Conservation (phyloP, 768 basidiomycete species). For the Tephrocybe rancida region DNA sequence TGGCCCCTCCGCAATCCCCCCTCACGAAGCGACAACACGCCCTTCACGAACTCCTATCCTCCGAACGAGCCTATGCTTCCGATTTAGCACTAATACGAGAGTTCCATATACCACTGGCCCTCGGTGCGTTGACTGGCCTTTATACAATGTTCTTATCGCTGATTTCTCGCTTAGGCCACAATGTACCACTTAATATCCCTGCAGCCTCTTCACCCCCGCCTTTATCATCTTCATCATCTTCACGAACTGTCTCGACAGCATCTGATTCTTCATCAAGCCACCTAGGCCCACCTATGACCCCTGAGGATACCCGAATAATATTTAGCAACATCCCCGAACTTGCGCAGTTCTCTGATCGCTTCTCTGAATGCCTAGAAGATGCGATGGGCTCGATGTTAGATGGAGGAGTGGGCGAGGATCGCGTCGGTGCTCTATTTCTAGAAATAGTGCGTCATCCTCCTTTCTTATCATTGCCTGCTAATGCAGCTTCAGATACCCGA, state of each 20-base stretch:
- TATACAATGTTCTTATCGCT: background rate
- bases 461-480: conserved; percentile 7
- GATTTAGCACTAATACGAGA: conserved; percentile 80
- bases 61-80: conserved; percentile 82
- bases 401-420: conserved; percentile 68
- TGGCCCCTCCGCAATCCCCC: conserved; percentile 25
- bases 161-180: conserved; percentile 32
- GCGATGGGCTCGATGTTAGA: conserved; percentile 67
- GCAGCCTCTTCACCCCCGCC: conserved; percentile 46
- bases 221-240: conserved; percentile 52
- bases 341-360: conserved; percentile 68
- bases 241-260: conserved; percentile 50
- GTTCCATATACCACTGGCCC: conserved; percentile 77
- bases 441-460: conserved; percentile 46
- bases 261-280: conserved; percentile 46
- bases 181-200: conserved; percentile 22
- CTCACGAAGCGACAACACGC: conserved; percentile 79
- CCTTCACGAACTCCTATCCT: conserved; percentile 74
- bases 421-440: conserved; percentile 71
- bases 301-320: conserved; percentile 68
- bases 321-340: conserved; percentile 80
- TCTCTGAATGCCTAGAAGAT: conserved; percentile 64
- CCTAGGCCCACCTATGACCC: conserved; percentile 63
- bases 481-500: conserved; percentile 55
- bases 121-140: conserved; percentile 49